Conservation (phyloP, 2,329 filamentous ascomycete species). For the Aspergillus japonicus region DNA sequence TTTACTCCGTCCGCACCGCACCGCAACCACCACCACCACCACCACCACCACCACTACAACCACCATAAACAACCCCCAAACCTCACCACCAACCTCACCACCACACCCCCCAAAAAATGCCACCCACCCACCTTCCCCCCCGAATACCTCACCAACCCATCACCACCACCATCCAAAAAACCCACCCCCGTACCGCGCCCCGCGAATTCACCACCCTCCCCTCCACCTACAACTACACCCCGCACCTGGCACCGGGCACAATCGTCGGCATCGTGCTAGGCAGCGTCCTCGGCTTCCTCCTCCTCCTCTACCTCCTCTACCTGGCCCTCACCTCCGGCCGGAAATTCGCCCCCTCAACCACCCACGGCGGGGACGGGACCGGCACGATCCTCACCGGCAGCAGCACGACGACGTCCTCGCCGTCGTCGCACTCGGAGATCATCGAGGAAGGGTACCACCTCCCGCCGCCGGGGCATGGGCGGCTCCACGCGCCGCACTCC, state of each 20-base stretch:
- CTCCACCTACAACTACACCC: constrained; percentile 58
- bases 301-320: constrained; percentile 55
- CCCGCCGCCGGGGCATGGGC: constrained; percentile 19
- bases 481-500: not conserved
- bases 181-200: not conserved
- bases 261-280: constrained; percentile 59
- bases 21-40: not conserved
- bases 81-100: not conserved
- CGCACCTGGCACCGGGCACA: constrained; percentile 55
- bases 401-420: not conserved
- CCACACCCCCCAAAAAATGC: not conserved
- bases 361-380: constrained; percentile 18
- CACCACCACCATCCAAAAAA: not conserved
- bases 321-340: constrained; percentile 49
- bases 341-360: constrained; percentile 26
- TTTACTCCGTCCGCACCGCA: not conserved
- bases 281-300: constrained; percentile 51
- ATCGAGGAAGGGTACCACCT: not conserved
- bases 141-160: not conserved
- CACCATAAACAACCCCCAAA: not conserved
- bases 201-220: constrained; percentile 44
- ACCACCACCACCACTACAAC: not conserved
- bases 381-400: constrained; percentile 20
- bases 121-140: not conserved
- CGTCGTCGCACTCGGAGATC: constrained; percentile 17